These are phyloP conservation scores for Hysterangium stoloniferum DNA, from an alignment of 768 basidiomycete genomes.

Conservation along the genomic window DNA sequence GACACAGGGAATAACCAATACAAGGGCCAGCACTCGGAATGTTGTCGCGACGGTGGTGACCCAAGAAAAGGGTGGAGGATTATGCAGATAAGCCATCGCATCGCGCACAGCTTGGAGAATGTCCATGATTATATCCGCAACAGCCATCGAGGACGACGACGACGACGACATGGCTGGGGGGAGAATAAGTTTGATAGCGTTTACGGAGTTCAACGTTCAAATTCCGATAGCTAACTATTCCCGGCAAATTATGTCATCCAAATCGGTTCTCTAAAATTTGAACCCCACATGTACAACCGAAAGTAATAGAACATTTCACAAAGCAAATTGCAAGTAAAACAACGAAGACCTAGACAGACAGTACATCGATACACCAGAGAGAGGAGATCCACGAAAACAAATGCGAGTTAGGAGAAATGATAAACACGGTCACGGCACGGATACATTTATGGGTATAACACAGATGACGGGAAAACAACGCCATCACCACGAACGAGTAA, in stretches of 20 bases:
- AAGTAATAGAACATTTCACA: too few relatives aligned
- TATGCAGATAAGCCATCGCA: slow-evolving; percentile 43
- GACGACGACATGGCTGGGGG: too few relatives aligned
- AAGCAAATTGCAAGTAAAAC: too few relatives aligned
- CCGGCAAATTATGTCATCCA: too few relatives aligned
- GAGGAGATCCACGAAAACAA: slow-evolving; percentile 1
- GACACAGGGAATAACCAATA: slow-evolving; percentile 42
- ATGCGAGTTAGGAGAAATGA: slow-evolving; percentile 6
- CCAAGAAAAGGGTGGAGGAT: slow-evolving; percentile 58
- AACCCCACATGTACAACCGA: too few relatives aligned
- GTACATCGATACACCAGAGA: neutral
- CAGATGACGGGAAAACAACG: slow-evolving; percentile 77
- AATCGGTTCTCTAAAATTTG: too few relatives aligned
- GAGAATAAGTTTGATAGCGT: too few relatives aligned
- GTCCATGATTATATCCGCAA: too few relatives aligned
- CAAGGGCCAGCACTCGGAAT: slow-evolving; percentile 55
- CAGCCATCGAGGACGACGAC: too few relatives aligned
- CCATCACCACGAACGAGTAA: slow-evolving; percentile 80
- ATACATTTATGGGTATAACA: slow-evolving; percentile 44
- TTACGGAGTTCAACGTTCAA: too few relatives aligned
- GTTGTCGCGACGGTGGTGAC: slow-evolving; percentile 55
- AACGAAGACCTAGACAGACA: slow-evolving; percentile 5
- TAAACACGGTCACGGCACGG: slow-evolving; percentile 28
- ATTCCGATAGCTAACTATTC: too few relatives aligned
- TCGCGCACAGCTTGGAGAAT: neutral